Base-by-base conservation (phyloP, 2,329 filamentous ascomycete species). In the Talaromyces islandicus region DNA sequence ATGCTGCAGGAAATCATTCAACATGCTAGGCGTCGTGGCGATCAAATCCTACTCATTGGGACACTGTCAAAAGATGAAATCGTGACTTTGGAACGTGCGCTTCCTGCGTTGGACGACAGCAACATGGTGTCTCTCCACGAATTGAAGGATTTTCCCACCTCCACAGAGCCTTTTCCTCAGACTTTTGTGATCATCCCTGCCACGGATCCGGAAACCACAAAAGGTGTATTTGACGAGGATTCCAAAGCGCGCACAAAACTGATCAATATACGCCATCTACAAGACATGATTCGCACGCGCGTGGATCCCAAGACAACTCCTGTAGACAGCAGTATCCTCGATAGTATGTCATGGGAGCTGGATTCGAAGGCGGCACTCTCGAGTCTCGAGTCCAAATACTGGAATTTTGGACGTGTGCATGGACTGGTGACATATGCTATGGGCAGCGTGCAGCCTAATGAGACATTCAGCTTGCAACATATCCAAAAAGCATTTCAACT, bases 21-120 rank as follows among this genome's bases (percentile, higher is more conserved):
- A 67, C 83, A 84, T 61, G 82, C 88, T 60, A 89, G 92, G 80
- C 81, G 83, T 58, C 81, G 85, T 43, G 92, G 92, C 4, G 83
- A 87, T 65, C 84, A 84, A 61, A 83, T 96, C 56, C 82, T 92
- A 59, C 81, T 97, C 19, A 76, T 97, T 32, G 94, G 92, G n/a
- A 91, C 90, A 6, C 88, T 88, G 19, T 57, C 60, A 79, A 83
- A 17, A 72, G 83, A 55, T 78, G 17, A 27, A 24, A 19, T 4
- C 10, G 10, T 46, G 12, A 46, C 19, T 24, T 24, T 46, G 43
- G 19, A 46, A 10, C 11, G 9, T 21, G 9, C 43, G 11, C 43
- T 9, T 7, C 43, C 19, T 24, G 43, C 11, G 21, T 24, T 46
- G 19, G 43, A 24, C 19, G 43, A 24, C 43, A 46, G 43, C 43